Conservation (phyloP, 257 asterid species). For the Catharanthus roseus region DNA sequence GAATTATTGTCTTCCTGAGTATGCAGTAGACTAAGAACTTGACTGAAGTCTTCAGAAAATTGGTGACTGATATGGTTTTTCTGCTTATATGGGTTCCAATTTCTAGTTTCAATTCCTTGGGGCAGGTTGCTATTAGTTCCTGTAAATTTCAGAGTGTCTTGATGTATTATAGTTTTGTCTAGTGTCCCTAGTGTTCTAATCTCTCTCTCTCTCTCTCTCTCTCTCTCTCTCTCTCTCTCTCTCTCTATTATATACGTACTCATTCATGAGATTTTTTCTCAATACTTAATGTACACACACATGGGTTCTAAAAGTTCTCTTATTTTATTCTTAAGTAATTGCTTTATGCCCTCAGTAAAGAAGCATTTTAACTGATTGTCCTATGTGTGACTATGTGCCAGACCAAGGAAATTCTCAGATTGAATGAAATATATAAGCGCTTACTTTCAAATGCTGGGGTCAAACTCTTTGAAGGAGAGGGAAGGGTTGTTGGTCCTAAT, state of each 20-base stretch:
- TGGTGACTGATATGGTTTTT: background rate
- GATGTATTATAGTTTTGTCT: background rate
- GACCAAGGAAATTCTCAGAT: conserved; percentile 90
- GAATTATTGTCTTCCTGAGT: background rate
- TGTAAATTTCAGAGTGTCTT: background rate
- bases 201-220: too few species aligned
- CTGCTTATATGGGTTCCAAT: background rate
- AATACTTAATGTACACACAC: background rate
- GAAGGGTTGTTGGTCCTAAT: conserved; percentile 85
- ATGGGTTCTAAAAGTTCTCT: background rate
- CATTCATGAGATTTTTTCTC: background rate
- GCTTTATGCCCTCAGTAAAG: background rate
- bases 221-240: too few species aligned
- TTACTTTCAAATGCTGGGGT: conserved; percentile 86
- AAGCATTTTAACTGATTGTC: background rate
- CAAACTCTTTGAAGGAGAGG: conserved; percentile 96
- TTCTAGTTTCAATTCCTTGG: background rate
- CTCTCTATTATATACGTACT: background rate
- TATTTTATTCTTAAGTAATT: background rate
- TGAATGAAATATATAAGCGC: conserved; percentile 85
- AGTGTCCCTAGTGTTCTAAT: too few species aligned
- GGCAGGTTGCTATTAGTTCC: background rate
- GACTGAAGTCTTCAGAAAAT: background rate
- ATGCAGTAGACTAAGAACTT: conserved; percentile 5
- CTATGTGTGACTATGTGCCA: conserved; percentile 22